These are phyloP conservation scores for Coemansia sp. DNA, from an alignment of 192 early-diverging fungal genomes.

Conservation along the genomic window DNA sequence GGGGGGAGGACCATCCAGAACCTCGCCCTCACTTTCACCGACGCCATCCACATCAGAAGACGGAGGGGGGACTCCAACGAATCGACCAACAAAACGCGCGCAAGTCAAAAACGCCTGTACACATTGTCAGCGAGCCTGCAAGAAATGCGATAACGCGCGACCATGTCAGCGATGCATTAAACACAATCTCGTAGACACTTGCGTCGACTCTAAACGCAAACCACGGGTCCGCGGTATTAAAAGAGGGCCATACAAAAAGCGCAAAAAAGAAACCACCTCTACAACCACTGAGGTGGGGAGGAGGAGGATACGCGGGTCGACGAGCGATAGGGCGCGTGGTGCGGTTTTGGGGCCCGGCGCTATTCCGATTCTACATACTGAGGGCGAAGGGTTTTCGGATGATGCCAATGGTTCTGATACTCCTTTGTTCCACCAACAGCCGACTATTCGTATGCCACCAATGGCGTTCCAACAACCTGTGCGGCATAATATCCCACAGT, in stretches of 20 bases:
- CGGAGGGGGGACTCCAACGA: neutral
- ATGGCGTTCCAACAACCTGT: slow-evolving; percentile 3
- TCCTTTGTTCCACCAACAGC: slow-evolving; percentile 15
- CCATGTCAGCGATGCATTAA: slow-evolving; percentile 82
- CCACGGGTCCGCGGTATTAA: slow-evolving; percentile 80
- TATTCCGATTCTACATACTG: slow-evolving; percentile 41
- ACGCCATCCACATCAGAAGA: slow-evolving; percentile 6
- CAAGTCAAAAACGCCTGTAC: slow-evolving; percentile 91
- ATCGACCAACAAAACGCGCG: slow-evolving; percentile 59
- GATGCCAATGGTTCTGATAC: slow-evolving; percentile 26
- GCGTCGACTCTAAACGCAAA: slow-evolving; percentile 76
- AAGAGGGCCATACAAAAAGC: slow-evolving; percentile 77
- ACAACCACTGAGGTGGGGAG: neutral
- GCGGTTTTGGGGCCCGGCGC: slow-evolving; percentile 38
- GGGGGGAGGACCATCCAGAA: neutral
- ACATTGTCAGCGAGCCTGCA: slow-evolving; percentile 86
- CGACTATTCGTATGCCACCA: neutral
- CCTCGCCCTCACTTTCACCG: neutral
- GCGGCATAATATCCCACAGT: no score
- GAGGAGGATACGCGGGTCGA: neutral
- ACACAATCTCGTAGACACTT: slow-evolving; percentile 64
- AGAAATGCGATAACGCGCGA: slow-evolving; percentile 86
- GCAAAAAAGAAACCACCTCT: slow-evolving; percentile 18
- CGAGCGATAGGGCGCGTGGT: no score
- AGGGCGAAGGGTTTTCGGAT: slow-evolving; percentile 7